phyloP scores from a whole-genome alignment of 768 basidiomycete genomes.

The Suillus decipiens region DNA sequence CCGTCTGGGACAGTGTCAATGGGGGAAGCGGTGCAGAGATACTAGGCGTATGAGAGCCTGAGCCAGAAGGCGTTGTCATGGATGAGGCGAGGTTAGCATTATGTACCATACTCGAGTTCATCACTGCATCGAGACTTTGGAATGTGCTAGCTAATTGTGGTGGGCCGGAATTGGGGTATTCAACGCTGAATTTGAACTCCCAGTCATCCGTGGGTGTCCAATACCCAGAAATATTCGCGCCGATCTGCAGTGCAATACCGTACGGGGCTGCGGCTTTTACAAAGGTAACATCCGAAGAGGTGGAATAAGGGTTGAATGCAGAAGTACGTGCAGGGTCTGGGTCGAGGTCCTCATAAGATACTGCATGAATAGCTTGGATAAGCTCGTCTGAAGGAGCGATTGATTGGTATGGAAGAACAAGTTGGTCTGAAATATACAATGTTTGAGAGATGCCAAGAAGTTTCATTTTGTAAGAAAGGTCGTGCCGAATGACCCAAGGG shows the following conservation, averaged over 20 bases:
- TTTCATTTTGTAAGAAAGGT: constrained; percentile 65
- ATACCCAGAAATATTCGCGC: constrained; percentile 56
- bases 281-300: constrained; percentile 34
- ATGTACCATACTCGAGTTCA: constrained; percentile 47
- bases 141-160: constrained; percentile 9
- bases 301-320: constrained; percentile 50
- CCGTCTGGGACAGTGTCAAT: constrained; percentile 29
- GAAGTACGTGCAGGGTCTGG: constrained; percentile 42
- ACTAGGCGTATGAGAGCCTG: constrained; percentile 14
- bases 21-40: constrained; percentile 19
- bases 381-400: constrained; percentile 56
- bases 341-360: constrained; percentile 45
- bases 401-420: constrained; percentile 76
- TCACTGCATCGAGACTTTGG: constrained; percentile 44
- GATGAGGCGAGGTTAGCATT: constrained; percentile 36
- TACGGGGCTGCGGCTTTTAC: constrained; percentile 60
- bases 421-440: constrained; percentile 51
- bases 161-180: not conserved
- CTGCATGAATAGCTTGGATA: constrained; percentile 47
- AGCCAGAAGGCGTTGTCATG: not conserved
- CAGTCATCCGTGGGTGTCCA: constrained; percentile 80
- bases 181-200: constrained; percentile 50
- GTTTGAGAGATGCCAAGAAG: constrained; percentile 59
- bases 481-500: constrained; percentile 64
- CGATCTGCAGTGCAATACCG: constrained; percentile 73